Base-by-base conservation (phyloP, 2,329 filamentous ascomycete genomes). In the Fusarium denticulatum region DNA sequence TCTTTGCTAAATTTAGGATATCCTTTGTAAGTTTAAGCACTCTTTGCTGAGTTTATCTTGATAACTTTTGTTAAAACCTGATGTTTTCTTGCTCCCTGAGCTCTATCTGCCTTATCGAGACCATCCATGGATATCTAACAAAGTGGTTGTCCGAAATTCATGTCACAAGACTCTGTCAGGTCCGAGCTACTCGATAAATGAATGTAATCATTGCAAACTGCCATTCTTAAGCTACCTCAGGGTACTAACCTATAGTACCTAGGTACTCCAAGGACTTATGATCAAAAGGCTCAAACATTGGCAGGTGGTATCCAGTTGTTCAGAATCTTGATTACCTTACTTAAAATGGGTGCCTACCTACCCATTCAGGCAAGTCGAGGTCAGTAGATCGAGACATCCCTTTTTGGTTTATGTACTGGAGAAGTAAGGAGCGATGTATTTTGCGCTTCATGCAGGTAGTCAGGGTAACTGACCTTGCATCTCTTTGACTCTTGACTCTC, bases 21-120 rank as follows among this genome's bases (percentile, higher is more conserved):
- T 42, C 1, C n/a, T 42, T 16, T 5, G 2, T 15, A 16, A 16
- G 40, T 42, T 43, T 24, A 18, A 8, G 16, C 9, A 20, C 12
- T 12, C 18, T 20, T 45, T 26, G 0, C 7, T 14, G 24, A 26
- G 24, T 26, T 20, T 26, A 26, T 45, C 20, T 13, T 20, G 4
- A 13, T 20, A 14, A 12, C 0, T 18, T 20, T 4, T 20, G 4
- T 26, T 7, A 9, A 45, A 13, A 7, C 4, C 16, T 10, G 24
- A 45, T 45, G 8, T 26, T 45, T 45, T 20, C 12, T 18, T 43
- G 40, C n/a, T 43, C n/a, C 10, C 15, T 7, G 14, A 42, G 14
- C 0, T 15, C 22, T n/a, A 32, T 15, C 22, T n/a, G 32, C 15
- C 26, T 47, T 18, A 34, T 32, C 43, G 26, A 46, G 24, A n/a